Evolutionary conservation across 345 rosid species (phyloP), one percentile per base, ranked within the genome.

Genomic region (Murraya paniculata): DNA sequence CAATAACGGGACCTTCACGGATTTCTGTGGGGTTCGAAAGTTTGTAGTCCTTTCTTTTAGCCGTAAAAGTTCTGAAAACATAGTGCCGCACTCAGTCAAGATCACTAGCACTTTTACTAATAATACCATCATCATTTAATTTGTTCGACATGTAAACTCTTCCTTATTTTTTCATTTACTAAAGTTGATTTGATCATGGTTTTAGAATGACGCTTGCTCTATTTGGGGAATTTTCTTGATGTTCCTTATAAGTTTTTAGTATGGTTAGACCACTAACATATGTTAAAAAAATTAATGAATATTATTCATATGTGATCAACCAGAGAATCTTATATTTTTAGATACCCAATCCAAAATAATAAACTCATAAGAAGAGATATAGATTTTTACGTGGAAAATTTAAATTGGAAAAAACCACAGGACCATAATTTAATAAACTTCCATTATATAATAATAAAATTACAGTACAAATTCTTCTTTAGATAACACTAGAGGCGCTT

Each of bases 11-110:
- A 45, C 18, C 50, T 45, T 13, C 50, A 14, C 50, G 50, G 18
- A 45, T 14, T 30, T 74, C 2, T 48, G 86, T 83, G 88, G 88
- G 88, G 83, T 69, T 76, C 9, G 57, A 80, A 80, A 38, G 69
- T 53, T 68, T 76, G 19, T 19, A 14, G 61, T 22, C 89, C 91
- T 86, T 86, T 81, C 89, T 78, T 86, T 88, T 68, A 30, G 53
- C 11, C 75, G 82, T 50, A 83, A 81, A 78, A 81, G 57, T 72
- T 81, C 72, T 72, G 71, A 64, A 82, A 79, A 28, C 22, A 57
- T 39, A 72, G 81, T 31, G 85, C 86, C 50, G 81, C 89, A 86
- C 82, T 77, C 10, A 24, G 86, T 79, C 80, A 80, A 56, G 76
- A 76, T 78, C 66, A 68, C 71, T 53, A 69, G 68, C 80, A 22